These are phyloP conservation scores for Wallacemonas sp. DNA, from an alignment of 208 protist species.

Conservation along the genomic window DNA sequence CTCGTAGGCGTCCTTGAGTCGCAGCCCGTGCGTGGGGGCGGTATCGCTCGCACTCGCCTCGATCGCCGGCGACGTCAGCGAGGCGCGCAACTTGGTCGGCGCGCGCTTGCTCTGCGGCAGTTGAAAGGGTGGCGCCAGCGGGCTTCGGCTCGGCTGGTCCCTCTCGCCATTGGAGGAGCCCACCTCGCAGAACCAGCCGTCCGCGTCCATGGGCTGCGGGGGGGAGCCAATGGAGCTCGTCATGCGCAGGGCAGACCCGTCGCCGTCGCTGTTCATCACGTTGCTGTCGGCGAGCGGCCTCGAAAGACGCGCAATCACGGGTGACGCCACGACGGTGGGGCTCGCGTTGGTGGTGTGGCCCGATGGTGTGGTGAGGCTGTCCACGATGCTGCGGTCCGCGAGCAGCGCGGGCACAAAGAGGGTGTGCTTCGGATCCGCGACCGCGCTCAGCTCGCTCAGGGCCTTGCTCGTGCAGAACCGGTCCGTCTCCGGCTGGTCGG, in stretches of 20 bases:
- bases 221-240: not conserved
- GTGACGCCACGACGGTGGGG: not conserved
- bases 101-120: conserved; percentile 2
- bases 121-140: not conserved
- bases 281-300: not conserved
- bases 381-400: not conserved
- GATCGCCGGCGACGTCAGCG: not conserved
- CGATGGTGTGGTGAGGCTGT: not conserved
- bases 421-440: not conserved
- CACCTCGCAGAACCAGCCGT: conserved; percentile 1
- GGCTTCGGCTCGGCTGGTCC: not conserved
- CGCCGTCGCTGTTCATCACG: not conserved
- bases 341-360: not conserved
- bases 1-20: conserved; percentile 68
- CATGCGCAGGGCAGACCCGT: not conserved
- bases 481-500: not conserved
- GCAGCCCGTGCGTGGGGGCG: conserved; percentile 36
- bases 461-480: conserved; percentile 1
- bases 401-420: conserved; percentile 6
- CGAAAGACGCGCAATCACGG: not conserved
- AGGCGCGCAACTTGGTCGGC: not conserved
- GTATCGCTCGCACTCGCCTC: not conserved
- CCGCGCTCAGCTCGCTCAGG: conserved; percentile 9
- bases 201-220: not conserved
- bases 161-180: not conserved